Conservation (phyloP, 148 eudicot species). For the Chenopodium berlandieri region DNA sequence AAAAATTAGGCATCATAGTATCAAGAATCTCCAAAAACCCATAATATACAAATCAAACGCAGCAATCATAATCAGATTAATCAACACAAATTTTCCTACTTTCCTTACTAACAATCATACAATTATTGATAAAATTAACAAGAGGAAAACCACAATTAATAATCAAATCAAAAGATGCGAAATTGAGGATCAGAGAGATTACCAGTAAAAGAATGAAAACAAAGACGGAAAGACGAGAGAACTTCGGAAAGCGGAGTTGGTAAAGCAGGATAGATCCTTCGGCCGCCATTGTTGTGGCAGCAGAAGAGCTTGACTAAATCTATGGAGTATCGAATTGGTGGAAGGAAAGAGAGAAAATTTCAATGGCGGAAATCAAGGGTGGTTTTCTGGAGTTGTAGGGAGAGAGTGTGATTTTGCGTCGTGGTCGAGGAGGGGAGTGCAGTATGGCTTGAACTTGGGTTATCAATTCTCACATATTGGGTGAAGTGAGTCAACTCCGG, state of each 20-base stretch:
- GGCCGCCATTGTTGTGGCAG: constrained; percentile 18
- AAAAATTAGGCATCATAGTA: no score
- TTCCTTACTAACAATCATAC: neutral
- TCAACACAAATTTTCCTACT: neutral
- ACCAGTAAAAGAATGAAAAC: constrained; percentile 24
- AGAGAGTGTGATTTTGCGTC: constrained; percentile 3
- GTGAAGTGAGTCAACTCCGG: neutral
- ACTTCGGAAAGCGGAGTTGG: constrained; percentile 3
- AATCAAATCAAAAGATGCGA: neutral
- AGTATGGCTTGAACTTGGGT: no score
- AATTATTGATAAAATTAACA: neutral
- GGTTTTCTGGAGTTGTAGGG: neutral
- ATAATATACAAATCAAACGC: neutral
- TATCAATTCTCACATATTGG: no score
- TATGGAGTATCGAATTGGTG: neutral
- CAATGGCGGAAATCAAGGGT: constrained; percentile 20
- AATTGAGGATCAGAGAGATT: constrained; percentile 6
- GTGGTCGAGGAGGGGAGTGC: neutral
- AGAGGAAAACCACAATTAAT: neutral
- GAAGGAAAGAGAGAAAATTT: neutral
- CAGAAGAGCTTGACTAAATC: neutral
- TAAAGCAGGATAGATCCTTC: neutral
- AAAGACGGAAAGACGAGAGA: constrained; percentile 21
- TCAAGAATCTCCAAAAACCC: neutral
- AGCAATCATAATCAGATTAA: neutral